Evolutionary conservation across 1,284 basidiomycete species (phyloP).

Genomic region (Pisolithus thermaeus): DNA sequence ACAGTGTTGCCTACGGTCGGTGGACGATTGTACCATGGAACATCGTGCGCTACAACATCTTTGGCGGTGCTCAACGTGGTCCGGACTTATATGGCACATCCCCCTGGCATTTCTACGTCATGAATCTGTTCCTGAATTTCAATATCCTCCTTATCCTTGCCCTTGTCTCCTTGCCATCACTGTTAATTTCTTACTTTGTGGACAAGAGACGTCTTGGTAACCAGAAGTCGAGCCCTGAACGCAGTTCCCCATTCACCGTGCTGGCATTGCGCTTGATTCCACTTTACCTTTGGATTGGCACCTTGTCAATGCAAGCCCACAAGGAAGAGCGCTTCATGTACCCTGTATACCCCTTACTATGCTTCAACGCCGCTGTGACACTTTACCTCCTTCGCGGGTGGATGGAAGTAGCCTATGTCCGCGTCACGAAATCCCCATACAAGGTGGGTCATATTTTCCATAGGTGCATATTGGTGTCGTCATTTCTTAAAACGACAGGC

Average conservation of each 20-base stretch:
- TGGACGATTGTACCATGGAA: slow-evolving; percentile 85
- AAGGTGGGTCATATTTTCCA: slow-evolving; percentile 43
- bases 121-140: slow-evolving; percentile 90
- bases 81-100: slow-evolving; percentile 94
- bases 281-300: slow-evolving; percentile 84
- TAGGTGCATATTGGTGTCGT: background rate
- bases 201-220: slow-evolving; percentile 79
- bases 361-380: slow-evolving; percentile 89
- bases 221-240: slow-evolving; percentile 44
- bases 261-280: slow-evolving; percentile 75
- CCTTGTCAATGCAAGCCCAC: slow-evolving; percentile 81
- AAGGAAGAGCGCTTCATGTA: slow-evolving; percentile 99
- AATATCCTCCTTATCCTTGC: slow-evolving; percentile 83
- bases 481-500: slow-evolving; percentile 45
- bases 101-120: slow-evolving; percentile 77
- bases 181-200: slow-evolving; percentile 69
- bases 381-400: slow-evolving; percentile 82
- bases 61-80: slow-evolving; percentile 71
- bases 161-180: slow-evolving; percentile 71
- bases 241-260: slow-evolving; percentile 74
- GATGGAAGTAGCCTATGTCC: slow-evolving; percentile 75
- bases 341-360: slow-evolving; percentile 87
- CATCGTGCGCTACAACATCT: slow-evolving; percentile 91
- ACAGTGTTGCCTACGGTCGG: slow-evolving; percentile 85
- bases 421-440: slow-evolving; percentile 78